Percentiles rank a stretch among this genome's conserved stretches.
These are phyloP conservation scores for Hemerocallis citrina DNA, from an alignment of 106 monocot species.

Conservation along the genomic window DNA sequence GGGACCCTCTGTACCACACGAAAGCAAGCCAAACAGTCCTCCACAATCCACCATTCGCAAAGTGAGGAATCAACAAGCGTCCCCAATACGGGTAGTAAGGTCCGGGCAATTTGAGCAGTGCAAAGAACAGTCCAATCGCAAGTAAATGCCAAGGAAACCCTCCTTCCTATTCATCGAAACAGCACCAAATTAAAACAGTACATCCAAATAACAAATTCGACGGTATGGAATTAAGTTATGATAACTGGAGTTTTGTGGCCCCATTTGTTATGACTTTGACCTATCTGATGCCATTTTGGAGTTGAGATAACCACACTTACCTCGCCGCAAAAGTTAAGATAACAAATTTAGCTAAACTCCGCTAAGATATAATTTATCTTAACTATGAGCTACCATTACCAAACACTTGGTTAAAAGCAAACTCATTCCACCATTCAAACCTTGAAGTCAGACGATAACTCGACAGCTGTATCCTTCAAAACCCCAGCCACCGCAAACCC, in stretches of 20 bases:
- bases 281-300: too few species aligned
- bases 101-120: constrained; percentile 59
- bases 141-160: constrained; percentile 50
- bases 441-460: constrained; percentile 33
- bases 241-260: too few species aligned
- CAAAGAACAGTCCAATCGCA: constrained; percentile 40
- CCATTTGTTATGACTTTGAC: too few species aligned
- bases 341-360: too few species aligned
- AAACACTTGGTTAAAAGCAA: too few species aligned
- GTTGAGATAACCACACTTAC: too few species aligned
- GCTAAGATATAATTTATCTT: too few species aligned
- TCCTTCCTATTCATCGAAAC: constrained; percentile 25
- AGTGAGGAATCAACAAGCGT: constrained; percentile 57
- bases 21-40: constrained; percentile 42
- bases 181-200: neutral
- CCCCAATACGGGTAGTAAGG: constrained; percentile 77
- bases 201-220: neutral
- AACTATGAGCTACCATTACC: too few species aligned
- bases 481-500: constrained; percentile 45
- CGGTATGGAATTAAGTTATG: too few species aligned
- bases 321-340: too few species aligned
- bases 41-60: constrained; percentile 83
- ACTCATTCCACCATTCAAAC: constrained; percentile 18
- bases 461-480: constrained; percentile 22
- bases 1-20: constrained; percentile 32